Conservation (phyloP, 768 basidiomycete genomes). For the Trametes villosa region DNA sequence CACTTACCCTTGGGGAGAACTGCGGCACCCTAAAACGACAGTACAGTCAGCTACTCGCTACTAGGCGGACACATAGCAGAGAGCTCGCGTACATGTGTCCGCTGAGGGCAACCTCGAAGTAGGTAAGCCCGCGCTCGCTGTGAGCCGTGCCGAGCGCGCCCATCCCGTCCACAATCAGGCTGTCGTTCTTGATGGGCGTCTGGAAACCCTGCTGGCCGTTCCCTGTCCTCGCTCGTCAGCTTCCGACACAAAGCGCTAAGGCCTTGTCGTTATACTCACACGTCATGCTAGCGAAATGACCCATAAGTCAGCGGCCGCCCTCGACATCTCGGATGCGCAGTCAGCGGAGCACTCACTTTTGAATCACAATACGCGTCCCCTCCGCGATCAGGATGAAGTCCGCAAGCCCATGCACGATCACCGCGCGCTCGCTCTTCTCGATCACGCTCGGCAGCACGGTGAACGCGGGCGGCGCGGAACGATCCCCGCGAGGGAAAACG, state of each 20-base stretch:
- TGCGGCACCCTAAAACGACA: slow-evolving; percentile 76
- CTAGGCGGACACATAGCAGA: neutral
- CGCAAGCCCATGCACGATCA: slow-evolving; percentile 73
- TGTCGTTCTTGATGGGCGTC: slow-evolving; percentile 64
- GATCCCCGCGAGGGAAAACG: slow-evolving; percentile 62
- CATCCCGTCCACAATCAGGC: slow-evolving; percentile 71
- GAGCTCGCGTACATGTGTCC: slow-evolving; percentile 65
- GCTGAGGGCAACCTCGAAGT: slow-evolving; percentile 65
- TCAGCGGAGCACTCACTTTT: slow-evolving; percentile 38
- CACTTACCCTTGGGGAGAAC: slow-evolving; percentile 61
- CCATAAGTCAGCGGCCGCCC: too few relatives aligned
- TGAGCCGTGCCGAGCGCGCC: slow-evolving; percentile 70
- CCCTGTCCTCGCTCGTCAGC: slow-evolving; percentile 44
- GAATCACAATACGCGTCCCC: slow-evolving; percentile 48
- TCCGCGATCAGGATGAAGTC: slow-evolving; percentile 78
- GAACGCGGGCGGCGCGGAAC: slow-evolving; percentile 62
- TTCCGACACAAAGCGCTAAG: too few relatives aligned
- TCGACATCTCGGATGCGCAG: neutral
- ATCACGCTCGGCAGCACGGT: slow-evolving; percentile 76
- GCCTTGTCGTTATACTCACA: neutral
- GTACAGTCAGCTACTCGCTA: neutral
- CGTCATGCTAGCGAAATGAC: slow-evolving; percentile 1
- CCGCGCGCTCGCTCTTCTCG: slow-evolving; percentile 69
- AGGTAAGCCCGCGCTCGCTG: slow-evolving; percentile 69
- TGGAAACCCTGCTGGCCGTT: slow-evolving; percentile 74